Evolutionary conservation across 352 stramenopile species (phyloP), one percentile per base, ranked within the genome.

Genomic region (Thalassiosira allenii): DNA sequence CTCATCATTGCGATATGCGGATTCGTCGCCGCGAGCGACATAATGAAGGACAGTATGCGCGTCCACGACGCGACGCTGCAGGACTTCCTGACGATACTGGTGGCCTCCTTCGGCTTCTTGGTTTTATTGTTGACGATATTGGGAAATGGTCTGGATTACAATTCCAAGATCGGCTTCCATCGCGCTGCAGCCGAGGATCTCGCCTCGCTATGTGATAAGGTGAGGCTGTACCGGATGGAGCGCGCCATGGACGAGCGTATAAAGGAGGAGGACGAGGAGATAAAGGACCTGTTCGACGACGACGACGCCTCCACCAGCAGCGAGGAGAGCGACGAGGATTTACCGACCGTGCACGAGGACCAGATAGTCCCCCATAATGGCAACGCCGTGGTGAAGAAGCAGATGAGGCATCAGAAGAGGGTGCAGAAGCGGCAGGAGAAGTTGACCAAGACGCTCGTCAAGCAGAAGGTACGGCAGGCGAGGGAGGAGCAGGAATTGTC

Each of bases 81-180:
- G 32, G 62, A 81, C 41, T 69, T 81, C 5, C 22, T 81, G 40
- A 49, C 49, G 0, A 25, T 81, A 5, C 14, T 81, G 1, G 63
- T 75, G 17, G 62, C 53, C 6, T 70, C 30, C 44, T 37, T 73
- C n/a, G 59, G 51, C 27, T 70, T 81, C 29, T 9, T 67, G 1
- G 72, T 70, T 0, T 23, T 72, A 22, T 25, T 74, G 8, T 25
- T 68, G 1, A 30, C 53, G 27, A 33, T 81, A 27, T n/a, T 81
- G 0, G 32, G 25, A 1, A 69, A 81, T 61, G 37, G 49, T 47
- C 32, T 72, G 30, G 63, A 81, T 54, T 75, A 75, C 32, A 57
- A 56, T 29, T 44, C 41, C 11, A 66, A 64, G 56, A 66, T 75
- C 27, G 25, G 27, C 5, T 73, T 81, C 40, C 72, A 81, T 40